Evolutionary conservation across 495 filamentous ascomycete genomes (phyloP).

Genomic region (Astrothelium subdiscretum): DNA sequence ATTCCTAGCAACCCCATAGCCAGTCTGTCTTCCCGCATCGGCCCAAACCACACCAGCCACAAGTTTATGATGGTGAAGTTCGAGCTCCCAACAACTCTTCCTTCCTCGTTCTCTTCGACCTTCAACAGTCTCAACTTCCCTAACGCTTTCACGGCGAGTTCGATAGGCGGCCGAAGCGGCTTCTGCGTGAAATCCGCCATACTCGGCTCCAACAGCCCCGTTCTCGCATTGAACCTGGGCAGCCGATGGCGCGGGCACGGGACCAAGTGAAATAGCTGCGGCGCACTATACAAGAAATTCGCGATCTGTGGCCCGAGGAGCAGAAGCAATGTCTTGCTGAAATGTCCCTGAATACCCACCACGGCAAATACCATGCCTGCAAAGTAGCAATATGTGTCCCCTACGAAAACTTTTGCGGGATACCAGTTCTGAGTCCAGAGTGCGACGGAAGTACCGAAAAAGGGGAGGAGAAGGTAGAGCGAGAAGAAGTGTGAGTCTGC

Average conservation of each 20-base stretch:
- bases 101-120: conserved; percentile 52
- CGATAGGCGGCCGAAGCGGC: conserved; percentile 56
- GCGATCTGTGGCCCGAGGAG: conserved; percentile 89
- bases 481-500: conserved; percentile 94
- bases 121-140: conserved; percentile 51
- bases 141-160: conserved; percentile 48
- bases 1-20: conserved; percentile 62
- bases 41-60: conserved; percentile 93
- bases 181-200: conserved; percentile 62
- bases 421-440: conserved; percentile 92
- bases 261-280: conserved; percentile 79
- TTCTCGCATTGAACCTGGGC: conserved; percentile 73
- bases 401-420: conserved; percentile 87
- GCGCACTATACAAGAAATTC: conserved; percentile 88
- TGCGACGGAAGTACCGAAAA: conserved; percentile 81
- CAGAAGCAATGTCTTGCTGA: conserved; percentile 89
- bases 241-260: conserved; percentile 88
- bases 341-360: conserved; percentile 91
- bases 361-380: conserved; percentile 98
- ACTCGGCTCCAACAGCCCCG: conserved; percentile 73
- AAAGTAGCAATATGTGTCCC: conserved; percentile 99
- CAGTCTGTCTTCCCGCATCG: conserved; percentile 75
- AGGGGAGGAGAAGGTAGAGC: conserved; percentile 86
- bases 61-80: conserved; percentile 91
- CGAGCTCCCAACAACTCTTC: conserved; percentile 64